phyloP scores from a whole-genome alignment of 2,329 filamentous ascomycete genomes.

The Colletotrichum acutatum region DNA sequence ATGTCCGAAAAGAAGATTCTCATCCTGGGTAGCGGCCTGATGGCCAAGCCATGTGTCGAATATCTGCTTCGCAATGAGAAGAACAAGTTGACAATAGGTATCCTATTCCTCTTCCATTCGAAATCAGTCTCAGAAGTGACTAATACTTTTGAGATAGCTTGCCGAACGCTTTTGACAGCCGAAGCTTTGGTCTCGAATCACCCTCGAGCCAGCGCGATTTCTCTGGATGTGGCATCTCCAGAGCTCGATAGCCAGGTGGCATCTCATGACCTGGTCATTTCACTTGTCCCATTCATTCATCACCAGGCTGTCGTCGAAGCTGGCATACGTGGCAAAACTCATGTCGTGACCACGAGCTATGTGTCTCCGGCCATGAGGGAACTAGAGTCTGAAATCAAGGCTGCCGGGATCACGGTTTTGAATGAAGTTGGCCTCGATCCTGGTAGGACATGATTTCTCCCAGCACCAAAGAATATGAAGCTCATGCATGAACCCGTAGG shows the following conservation, averaged over 20 bases:
- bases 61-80: conserved; percentile 31
- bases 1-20: conserved; percentile 35
- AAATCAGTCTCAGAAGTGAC: not conserved
- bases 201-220: conserved; percentile 15
- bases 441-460: not conserved
- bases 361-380: conserved; percentile 76
- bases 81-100: conserved; percentile 37
- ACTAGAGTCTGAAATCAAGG: conserved; percentile 69
- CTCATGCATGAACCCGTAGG: conserved; percentile 42
- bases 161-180: conserved; percentile 27
- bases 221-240: conserved; percentile 36
- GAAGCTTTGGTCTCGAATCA: not conserved
- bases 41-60: conserved; percentile 37
- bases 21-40: conserved; percentile 36
- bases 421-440: conserved; percentile 76
- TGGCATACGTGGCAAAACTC: conserved; percentile 75
- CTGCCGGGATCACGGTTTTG: conserved; percentile 78
- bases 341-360: conserved; percentile 82
- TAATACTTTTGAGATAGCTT: conserved; percentile 14
- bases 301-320: conserved; percentile 68
- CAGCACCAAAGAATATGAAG: not conserved
- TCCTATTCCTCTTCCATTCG: not conserved
- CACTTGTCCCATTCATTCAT: conserved; percentile 40
- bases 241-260: conserved; percentile 35
- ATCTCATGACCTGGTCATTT: conserved; percentile 39